These are phyloP conservation scores for Melanomma pulvis-pyrius DNA, from an alignment of 495 filamentous ascomycete genomes.

Conservation along the genomic window DNA sequence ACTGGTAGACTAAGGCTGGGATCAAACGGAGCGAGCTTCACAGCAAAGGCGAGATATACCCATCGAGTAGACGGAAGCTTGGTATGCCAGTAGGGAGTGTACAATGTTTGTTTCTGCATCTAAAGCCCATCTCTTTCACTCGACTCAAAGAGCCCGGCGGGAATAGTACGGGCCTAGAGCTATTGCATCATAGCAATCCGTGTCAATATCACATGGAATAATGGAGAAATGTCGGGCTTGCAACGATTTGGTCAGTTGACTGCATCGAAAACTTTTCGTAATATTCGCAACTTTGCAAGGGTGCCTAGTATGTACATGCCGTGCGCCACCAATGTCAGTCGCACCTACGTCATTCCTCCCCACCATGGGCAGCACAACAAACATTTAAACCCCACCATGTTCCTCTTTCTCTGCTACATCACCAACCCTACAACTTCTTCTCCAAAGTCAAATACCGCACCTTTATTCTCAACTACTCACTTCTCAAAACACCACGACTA, in stretches of 20 bases:
- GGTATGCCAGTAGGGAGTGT: too few relatives aligned
- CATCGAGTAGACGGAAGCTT: too few relatives aligned
- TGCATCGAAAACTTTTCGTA: background rate
- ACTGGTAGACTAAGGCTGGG: constrained; percentile 51
- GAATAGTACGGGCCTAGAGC: too few relatives aligned
- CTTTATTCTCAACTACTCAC: constrained; percentile 1
- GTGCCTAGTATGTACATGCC: background rate
- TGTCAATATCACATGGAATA: background rate
- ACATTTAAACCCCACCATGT: background rate
- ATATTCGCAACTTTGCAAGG: background rate
- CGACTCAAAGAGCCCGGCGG: too few relatives aligned
- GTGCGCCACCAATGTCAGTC: background rate
- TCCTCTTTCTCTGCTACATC: background rate
- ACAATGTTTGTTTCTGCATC: too few relatives aligned
- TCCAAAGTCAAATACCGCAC: background rate
- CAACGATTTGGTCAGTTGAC: constrained; percentile 7
- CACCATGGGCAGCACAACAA: background rate
- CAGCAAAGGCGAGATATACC: too few relatives aligned
- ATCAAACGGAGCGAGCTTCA: too few relatives aligned
- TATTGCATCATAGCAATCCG: constrained; percentile 12
- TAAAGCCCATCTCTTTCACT: too few relatives aligned
- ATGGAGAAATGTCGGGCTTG: background rate
- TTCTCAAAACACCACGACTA: background rate
- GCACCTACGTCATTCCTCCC: background rate
- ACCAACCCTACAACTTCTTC: background rate